Evolutionary conservation across 306 rosid genomes (phyloP).

Genomic region (Heteromeles arbutifolia): DNA sequence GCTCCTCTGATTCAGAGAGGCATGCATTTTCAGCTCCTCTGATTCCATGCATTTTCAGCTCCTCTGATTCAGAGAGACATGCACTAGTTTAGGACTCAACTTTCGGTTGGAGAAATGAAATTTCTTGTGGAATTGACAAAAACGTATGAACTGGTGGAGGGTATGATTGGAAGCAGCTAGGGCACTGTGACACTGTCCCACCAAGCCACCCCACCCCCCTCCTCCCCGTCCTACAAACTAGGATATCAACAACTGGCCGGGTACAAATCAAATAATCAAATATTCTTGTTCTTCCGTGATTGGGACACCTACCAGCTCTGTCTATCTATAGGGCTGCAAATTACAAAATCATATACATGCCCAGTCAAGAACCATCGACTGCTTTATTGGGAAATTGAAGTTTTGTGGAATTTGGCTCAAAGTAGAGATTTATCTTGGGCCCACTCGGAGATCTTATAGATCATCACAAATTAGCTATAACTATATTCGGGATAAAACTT

Average conservation of each 20-base stretch:
- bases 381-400: conserved; percentile 19
- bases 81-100: neutral
- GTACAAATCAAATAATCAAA: neutral
- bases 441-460: conserved; percentile 10
- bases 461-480: neutral
- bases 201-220: neutral
- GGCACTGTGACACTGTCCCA: conserved; percentile 33
- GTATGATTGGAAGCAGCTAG: conserved; percentile 13
- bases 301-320: conserved; percentile 4
- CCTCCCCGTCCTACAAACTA: neutral
- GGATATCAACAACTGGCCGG: neutral
- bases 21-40: no score
- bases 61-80: neutral
- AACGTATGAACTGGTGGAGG: conserved; percentile 16
- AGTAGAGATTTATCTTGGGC: conserved; percentile 13
- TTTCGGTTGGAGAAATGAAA: conserved; percentile 25
- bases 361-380: conserved; percentile 17
- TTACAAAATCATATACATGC: neutral
- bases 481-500: neutral
- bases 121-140: conserved; percentile 11
- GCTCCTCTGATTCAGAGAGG: neutral
- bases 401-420: conserved; percentile 16
- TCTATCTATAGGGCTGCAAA: no score
- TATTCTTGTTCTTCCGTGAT: neutral
- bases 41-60: neutral